Evolutionary conservation across 148 eudicot genomes (phyloP), one percentile per base, ranked within the genome.

Genomic region (Fagopyrum tataricum): DNA sequence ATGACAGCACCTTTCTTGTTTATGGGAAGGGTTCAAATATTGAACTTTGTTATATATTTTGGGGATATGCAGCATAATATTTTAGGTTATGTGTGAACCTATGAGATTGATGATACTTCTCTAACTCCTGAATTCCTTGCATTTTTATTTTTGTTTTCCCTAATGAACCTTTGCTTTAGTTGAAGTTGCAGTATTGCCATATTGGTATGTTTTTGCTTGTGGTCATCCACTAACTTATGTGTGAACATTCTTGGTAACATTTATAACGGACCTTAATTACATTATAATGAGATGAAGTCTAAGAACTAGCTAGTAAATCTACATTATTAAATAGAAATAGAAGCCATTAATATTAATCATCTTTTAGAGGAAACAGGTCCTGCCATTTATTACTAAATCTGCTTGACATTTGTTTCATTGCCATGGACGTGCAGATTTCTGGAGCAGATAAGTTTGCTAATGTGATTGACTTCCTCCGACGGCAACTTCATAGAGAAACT

Each of bases 401-500:
- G 46, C 51, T 73, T 69, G 47, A 43, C 31, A 5, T 56, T 13
- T 73, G 18, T 37, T 46, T 41, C 39, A 58, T 53, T 52, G 31
- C 18, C 11, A 17, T 71, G 40, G 44, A 71, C 37, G 9, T 40
- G 76, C 76, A 93, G 98, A 90, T 94, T 53, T 86, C 87, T 69
- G 95, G 96, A 47, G 80, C 80, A n/a, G 97, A 94, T 74, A 90
- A 82, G 84, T 91, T 89, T 85, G 91, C 86, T 23, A 85, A 83
- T 81, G 97, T 91, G 52, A 88, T 91, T 78, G 98, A 89, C 73
- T 94, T 93, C 81, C 85, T 94, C 68, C 81, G 98, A 4, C 92
- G 93, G 52, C 98, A 94, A 77, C 88, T 94, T 72, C 98, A 94
- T 73, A 84, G 87, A 82, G 97, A 94, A 46, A 85, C 96, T 31